phyloP scores from a whole-genome alignment of 257 asterid species.

The Marsdenia floribunda region DNA sequence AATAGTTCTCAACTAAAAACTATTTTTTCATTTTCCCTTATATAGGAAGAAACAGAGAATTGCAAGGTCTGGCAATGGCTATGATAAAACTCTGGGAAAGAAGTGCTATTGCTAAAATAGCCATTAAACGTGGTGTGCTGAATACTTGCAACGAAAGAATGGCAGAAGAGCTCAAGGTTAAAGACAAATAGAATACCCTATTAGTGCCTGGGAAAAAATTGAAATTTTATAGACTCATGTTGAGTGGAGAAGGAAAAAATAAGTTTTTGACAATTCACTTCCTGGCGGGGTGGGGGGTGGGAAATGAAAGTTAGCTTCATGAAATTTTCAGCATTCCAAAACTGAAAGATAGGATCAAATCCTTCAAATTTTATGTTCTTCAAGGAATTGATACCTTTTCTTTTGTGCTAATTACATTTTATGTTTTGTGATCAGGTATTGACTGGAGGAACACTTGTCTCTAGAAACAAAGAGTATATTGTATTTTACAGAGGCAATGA shows the following conservation, averaged over 20 bases:
- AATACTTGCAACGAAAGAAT: slow-evolving; percentile 82
- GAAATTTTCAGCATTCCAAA: neutral
- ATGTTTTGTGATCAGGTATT: slow-evolving; percentile 47
- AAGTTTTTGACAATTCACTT: too few species aligned
- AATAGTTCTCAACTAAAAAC: neutral
- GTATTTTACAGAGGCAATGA: slow-evolving; percentile 91
- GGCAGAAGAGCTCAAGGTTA: slow-evolving; percentile 95
- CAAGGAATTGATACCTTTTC: neutral
- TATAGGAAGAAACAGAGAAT: slow-evolving; percentile 75
- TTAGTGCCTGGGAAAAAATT: neutral
- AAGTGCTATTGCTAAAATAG: slow-evolving; percentile 77
- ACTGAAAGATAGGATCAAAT: neutral
- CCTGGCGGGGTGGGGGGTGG: too few species aligned
- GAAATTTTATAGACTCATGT: neutral
- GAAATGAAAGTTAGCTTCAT: neutral
- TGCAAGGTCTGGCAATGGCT: slow-evolving; percentile 84
- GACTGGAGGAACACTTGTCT: slow-evolving; percentile 87
- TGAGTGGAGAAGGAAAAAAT: too few species aligned
- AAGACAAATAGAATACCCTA: neutral
- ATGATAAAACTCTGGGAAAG: slow-evolving; percentile 87
- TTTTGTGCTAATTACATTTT: slow-evolving; percentile 1
- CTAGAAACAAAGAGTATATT: slow-evolving; percentile 87
- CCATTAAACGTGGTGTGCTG: slow-evolving; percentile 81
- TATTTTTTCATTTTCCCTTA: slow-evolving; percentile 8
- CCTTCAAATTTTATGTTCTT: neutral